A percentile compares a stretch with the other conserved stretches of the same genome.
Evolutionary conservation across 2,329 filamentous ascomycete genomes (phyloP).

Genomic region (Fusarium vanettenii): DNA sequence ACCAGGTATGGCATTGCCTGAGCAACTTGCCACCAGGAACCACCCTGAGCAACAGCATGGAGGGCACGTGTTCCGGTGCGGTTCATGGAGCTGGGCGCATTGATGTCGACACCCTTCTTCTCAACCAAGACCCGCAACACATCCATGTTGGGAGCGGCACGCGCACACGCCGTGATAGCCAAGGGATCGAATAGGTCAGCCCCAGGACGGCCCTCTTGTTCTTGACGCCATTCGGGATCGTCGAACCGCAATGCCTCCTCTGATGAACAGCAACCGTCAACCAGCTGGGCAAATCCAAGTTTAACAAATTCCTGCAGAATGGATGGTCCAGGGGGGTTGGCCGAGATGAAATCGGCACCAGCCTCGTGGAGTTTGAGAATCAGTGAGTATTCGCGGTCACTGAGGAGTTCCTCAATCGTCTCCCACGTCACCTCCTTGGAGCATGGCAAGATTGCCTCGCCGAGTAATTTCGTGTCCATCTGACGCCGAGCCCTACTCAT

Average conservation of each 20-base stretch:
- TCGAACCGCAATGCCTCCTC: conserved; percentile 12
- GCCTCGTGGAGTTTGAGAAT: conserved; percentile 8
- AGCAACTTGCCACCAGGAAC: conserved; percentile 30
- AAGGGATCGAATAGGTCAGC: background rate
- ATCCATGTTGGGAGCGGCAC: conserved; percentile 30
- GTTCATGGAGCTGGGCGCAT: background rate
- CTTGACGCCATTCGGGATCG: background rate
- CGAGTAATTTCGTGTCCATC: conserved; percentile 10
- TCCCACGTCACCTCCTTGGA: conserved; percentile 10
- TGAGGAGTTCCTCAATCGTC: conserved; percentile 7
- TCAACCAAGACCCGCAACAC: conserved; percentile 30
- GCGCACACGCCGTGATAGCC: conserved; percentile 10
- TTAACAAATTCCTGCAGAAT: conserved; percentile 14
- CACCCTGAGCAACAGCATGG: conserved; percentile 12
- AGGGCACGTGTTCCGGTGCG: conserved; percentile 3
- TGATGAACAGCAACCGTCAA: conserved; percentile 20
- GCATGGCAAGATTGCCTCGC: background rate
- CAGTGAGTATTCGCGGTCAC: conserved; percentile 16
- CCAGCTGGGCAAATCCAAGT: conserved; percentile 18
- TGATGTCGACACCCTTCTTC: conserved; percentile 16
- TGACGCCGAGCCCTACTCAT: conserved; percentile 21
- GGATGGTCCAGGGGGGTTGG: background rate
- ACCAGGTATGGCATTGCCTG: conserved; percentile 33
- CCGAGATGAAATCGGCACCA: conserved; percentile 19
- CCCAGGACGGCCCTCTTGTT: background rate